phyloP scores from a whole-genome alignment of 371 early-diverging fungal species.

The Apophysomyces variabilis region DNA sequence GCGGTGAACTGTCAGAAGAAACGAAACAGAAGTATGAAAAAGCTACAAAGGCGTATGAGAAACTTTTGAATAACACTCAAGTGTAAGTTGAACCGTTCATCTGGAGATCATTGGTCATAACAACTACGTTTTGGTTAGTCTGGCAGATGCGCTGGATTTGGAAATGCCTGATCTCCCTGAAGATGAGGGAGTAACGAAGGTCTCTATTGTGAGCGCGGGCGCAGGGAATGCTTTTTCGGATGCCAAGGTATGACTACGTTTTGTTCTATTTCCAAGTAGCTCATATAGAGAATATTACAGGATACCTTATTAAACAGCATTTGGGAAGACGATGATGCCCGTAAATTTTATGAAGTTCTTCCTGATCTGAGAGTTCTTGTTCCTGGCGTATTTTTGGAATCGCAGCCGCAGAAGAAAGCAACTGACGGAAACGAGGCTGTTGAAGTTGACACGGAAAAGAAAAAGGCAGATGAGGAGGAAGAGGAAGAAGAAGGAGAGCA shows the following conservation, averaged over 20 bases:
- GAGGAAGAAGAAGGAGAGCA: slow-evolving; percentile 22
- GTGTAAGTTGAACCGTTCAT: slow-evolving; percentile 27
- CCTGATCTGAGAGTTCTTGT: slow-evolving; percentile 77
- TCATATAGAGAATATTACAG: slow-evolving; percentile 18
- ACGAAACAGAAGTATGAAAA: slow-evolving; percentile 80
- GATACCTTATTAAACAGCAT: slow-evolving; percentile 59
- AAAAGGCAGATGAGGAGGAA: slow-evolving; percentile 18
- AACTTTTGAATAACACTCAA: slow-evolving; percentile 65
- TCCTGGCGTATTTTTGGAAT: slow-evolving; percentile 77
- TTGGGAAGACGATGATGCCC: slow-evolving; percentile 91
- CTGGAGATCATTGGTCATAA: neutral
- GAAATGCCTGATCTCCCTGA: slow-evolving; percentile 81
- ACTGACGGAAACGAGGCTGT: slow-evolving; percentile 24
- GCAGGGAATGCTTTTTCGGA: slow-evolving; percentile 41
- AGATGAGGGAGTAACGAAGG: slow-evolving; percentile 59
- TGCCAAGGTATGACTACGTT: slow-evolving; percentile 42
- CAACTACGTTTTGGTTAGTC: slow-evolving; percentile 30
- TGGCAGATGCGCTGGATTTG: slow-evolving; percentile 67
- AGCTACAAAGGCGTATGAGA: slow-evolving; percentile 72
- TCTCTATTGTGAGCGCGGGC: slow-evolving; percentile 54
- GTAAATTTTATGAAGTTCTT: slow-evolving; percentile 82
- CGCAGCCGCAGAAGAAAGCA: slow-evolving; percentile 46
- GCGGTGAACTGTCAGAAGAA: slow-evolving; percentile 86
- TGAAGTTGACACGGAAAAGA: slow-evolving; percentile 18
- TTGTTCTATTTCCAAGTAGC: neutral